Evolutionary conservation across 805 yeast species (phyloP).

Genomic region (Candida corydali): DNA sequence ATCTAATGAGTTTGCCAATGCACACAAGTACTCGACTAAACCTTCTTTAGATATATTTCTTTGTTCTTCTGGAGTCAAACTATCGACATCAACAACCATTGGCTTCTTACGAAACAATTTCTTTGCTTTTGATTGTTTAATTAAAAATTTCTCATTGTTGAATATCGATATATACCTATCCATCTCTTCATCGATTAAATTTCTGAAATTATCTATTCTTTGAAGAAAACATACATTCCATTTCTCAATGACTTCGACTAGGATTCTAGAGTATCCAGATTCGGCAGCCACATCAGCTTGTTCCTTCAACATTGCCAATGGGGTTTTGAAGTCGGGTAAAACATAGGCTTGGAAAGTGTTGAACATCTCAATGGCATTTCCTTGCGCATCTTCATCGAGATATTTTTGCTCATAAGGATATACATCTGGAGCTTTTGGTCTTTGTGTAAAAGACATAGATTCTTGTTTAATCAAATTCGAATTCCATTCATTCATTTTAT

Average conservation of each 20-base stretch:
- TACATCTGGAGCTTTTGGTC: conserved; percentile 69
- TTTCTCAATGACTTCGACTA: conserved; percentile 72
- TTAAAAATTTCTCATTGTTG: conserved; percentile 33
- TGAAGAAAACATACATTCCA: conserved; percentile 58
- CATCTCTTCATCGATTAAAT: conserved; percentile 44
- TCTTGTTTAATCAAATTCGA: conserved; percentile 64
- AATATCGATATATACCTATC: conserved; percentile 39
- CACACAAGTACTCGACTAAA: conserved; percentile 72
- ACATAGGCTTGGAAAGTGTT: conserved; percentile 49
- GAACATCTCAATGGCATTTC: conserved; percentile 27
- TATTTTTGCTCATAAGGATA: conserved; percentile 52
- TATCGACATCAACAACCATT: conserved; percentile 28
- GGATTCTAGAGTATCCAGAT: conserved; percentile 73
- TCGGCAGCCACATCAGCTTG: conserved; percentile 87
- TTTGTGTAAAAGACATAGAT: conserved; percentile 54
- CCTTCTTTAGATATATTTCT: conserved; percentile 53
- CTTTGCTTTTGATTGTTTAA: conserved; percentile 42
- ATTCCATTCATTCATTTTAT: conserved; percentile 85
- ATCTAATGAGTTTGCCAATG: conserved; percentile 84
- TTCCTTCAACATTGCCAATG: conserved; percentile 80
- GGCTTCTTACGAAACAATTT: conserved; percentile 25
- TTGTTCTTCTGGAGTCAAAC: conserved; percentile 36
- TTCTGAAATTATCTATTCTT: conserved; percentile 63
- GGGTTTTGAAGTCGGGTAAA: conserved; percentile 72
- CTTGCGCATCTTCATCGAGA: conserved; percentile 36